A percentile compares a stretch with the other conserved stretches of the same genome.
These are phyloP conservation scores for Eucalyptus cloeziana DNA, from an alignment of 345 rosid species.

Conservation along the genomic window DNA sequence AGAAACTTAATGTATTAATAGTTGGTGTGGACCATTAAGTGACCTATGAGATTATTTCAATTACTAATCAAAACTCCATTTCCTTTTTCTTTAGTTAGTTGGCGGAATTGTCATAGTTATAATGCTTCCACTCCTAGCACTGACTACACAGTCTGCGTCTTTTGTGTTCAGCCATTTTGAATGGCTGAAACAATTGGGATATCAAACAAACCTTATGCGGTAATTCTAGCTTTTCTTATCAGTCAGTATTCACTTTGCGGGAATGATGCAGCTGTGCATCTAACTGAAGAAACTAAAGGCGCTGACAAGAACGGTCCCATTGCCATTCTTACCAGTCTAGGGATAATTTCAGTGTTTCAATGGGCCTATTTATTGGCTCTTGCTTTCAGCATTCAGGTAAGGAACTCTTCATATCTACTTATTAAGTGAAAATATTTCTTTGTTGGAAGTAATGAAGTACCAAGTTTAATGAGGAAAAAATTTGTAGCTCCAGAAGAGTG, in stretches of 20 bases:
- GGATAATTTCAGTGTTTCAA: constrained; percentile 7
- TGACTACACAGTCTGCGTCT: constrained; percentile 32
- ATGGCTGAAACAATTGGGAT: constrained; percentile 25
- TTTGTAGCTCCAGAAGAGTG: not conserved
- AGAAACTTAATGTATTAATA: not conserved
- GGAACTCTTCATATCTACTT: not conserved
- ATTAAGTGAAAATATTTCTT: no score
- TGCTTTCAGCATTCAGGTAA: constrained; percentile 41
- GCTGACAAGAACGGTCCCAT: constrained; percentile 49
- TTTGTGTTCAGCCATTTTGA: constrained; percentile 40
- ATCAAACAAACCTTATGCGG: constrained; percentile 40
- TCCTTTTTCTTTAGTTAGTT: constrained; percentile 10
- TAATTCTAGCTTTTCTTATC: not conserved
- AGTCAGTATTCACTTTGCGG: constrained; percentile 48
- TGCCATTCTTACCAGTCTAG: constrained; percentile 35
- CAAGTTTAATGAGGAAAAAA: not conserved
- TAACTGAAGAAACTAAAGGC: constrained; percentile 56
- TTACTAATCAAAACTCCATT: not conserved
- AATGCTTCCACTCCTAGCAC: constrained; percentile 42
- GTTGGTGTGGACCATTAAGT: not conserved
- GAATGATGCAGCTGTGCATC: constrained; percentile 52
- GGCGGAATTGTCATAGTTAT: constrained; percentile 46
- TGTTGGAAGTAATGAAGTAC: not conserved
- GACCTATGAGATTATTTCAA: not conserved
- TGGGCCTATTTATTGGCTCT: constrained; percentile 54